Conservation (phyloP, 2,329 filamentous ascomycete genomes). For the Ceratocystis smalleyi region DNA sequence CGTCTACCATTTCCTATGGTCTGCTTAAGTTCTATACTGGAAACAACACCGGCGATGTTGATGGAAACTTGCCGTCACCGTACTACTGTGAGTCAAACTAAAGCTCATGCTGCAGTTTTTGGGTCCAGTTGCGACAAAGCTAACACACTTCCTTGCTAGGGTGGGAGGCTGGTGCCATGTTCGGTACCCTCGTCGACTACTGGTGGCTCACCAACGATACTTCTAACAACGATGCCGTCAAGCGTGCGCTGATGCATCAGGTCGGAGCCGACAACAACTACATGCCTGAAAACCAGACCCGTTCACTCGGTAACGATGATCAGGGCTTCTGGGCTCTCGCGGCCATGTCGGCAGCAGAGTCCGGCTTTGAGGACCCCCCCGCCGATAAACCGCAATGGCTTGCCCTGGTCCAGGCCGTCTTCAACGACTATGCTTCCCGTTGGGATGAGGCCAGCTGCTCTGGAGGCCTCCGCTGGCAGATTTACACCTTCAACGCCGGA, state of each 20-base stretch:
- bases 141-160: constrained; percentile 17
- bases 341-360: constrained; percentile 63
- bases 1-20: constrained; percentile 32
- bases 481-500: constrained; percentile 62
- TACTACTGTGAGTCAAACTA: constrained; percentile 43
- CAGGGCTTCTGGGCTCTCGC: constrained; percentile 79
- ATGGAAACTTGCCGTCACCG: constrained; percentile 42
- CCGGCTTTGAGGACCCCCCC: constrained; percentile 55
- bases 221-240: constrained; percentile 45
- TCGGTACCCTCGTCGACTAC: constrained; percentile 56
- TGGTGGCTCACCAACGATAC: constrained; percentile 53
- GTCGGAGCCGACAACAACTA: constrained; percentile 43
- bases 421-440: constrained; percentile 57
- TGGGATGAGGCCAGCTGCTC: constrained; percentile 52
- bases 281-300: constrained; percentile 52
- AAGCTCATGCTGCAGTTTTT: background rate
- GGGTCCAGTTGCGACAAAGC: constrained; percentile 24
- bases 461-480: constrained; percentile 75
- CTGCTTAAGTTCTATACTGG: constrained; percentile 38
- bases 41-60: constrained; percentile 42
- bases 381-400: constrained; percentile 54
- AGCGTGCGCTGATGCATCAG: constrained; percentile 45
- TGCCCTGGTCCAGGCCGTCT: constrained; percentile 61
- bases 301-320: constrained; percentile 53
- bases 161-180: constrained; percentile 63